phyloP scores from a whole-genome alignment of 2,329 filamentous ascomycete species.

The Fusarium nurragi region DNA sequence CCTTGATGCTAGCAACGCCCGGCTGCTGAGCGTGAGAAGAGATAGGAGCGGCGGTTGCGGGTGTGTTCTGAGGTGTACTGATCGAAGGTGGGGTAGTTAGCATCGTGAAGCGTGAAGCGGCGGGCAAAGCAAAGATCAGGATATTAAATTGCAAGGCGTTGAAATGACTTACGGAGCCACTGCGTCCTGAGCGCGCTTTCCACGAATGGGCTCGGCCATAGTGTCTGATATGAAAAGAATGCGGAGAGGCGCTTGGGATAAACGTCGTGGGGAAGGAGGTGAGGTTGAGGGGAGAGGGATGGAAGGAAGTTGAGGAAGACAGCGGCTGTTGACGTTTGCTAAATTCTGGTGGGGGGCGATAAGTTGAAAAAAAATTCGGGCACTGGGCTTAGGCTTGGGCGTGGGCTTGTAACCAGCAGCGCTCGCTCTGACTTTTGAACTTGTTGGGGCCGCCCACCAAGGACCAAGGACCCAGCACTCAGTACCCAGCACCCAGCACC shows the following conservation, averaged over 20 bases:
- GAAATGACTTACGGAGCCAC: constrained; percentile 65
- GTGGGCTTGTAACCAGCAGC: constrained; percentile 28
- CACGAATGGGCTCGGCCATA: constrained; percentile 72
- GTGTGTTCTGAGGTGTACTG: constrained; percentile 98
- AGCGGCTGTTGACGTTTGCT: constrained; percentile 50
- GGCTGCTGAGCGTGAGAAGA: constrained; percentile 97
- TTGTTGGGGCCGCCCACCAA: neutral
- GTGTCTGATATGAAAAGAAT: constrained; percentile 48
- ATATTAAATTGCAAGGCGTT: constrained; percentile 23
- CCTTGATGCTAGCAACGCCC: constrained; percentile 92
- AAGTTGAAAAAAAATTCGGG: constrained; percentile 51
- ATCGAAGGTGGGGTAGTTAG: constrained; percentile 59
- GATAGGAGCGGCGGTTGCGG: constrained; percentile 93
- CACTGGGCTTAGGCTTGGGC: constrained; percentile 41
- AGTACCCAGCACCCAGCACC: constrained; percentile 43
- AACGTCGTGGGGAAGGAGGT: constrained; percentile 44
- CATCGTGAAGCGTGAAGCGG: constrained; percentile 39
- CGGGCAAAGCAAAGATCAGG: constrained; percentile 36
- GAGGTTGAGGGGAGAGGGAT: constrained; percentile 47
- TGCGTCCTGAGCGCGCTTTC: constrained; percentile 66
- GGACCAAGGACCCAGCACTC: neutral
- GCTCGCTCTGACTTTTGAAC: constrained; percentile 7
- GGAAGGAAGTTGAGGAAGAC: constrained; percentile 49
- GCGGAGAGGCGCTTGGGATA: constrained; percentile 42
- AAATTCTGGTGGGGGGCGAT: constrained; percentile 54